Evolutionary conservation across 2,329 filamentous ascomycete species (phyloP).

Genomic region (Hirsutella minnesotensis): DNA sequence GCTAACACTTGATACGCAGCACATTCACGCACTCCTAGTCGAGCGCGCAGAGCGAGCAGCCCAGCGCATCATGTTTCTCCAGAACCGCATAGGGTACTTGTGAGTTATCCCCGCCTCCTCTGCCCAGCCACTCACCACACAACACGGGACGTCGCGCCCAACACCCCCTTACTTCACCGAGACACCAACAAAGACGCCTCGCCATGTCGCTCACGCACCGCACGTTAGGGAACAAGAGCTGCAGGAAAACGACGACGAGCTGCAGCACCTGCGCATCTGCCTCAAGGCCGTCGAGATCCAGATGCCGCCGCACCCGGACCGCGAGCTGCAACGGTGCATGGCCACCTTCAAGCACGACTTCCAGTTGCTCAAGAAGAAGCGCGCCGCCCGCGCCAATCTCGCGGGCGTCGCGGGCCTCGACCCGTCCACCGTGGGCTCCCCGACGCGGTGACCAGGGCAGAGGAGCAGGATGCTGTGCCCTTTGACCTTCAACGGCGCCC

Average conservation of each 20-base stretch:
- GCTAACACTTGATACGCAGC: constrained; percentile 20
- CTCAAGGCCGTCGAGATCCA: constrained; percentile 52
- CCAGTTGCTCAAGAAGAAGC: constrained; percentile 33
- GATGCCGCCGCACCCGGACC: constrained; percentile 37
- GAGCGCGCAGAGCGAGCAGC: constrained; percentile 45
- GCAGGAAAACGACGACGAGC: constrained; percentile 44
- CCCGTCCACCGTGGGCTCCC: constrained; percentile 13
- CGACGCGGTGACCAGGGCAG: constrained; percentile 5
- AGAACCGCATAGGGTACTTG: constrained; percentile 46
- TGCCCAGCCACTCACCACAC: not conserved
- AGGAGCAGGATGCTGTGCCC: no score
- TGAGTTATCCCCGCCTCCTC: constrained; percentile 18
- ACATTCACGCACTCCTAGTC: constrained; percentile 50
- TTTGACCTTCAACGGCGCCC: no score
- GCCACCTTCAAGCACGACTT: constrained; percentile 51
- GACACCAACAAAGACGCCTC: not conserved
- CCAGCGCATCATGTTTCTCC: constrained; percentile 46
- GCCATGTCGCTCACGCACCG: no score
- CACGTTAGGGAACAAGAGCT: constrained; percentile 41
- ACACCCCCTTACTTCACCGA: not conserved
- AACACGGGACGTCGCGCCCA: no score
- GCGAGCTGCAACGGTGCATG: constrained; percentile 47
- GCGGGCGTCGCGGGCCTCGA: constrained; percentile 15
- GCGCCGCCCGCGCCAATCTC: constrained; percentile 15
- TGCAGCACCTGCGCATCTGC: constrained; percentile 49